A percentile compares a stretch with the other conserved stretches of the same genome.
Conservation (phyloP, 2,329 filamentous ascomycete species). For the Talaromyces sp. region DNA sequence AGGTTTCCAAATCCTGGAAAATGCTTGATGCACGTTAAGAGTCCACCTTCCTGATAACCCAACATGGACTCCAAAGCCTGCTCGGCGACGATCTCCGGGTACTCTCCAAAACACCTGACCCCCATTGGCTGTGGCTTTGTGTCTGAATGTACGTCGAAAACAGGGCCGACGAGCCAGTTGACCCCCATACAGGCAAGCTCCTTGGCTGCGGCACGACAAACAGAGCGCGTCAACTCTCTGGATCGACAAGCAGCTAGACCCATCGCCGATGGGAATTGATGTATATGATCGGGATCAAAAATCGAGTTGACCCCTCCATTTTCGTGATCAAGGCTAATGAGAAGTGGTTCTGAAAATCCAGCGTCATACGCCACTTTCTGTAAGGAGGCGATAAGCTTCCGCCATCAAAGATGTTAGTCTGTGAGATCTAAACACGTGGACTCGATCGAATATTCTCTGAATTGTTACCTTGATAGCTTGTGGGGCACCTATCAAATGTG, state of each 20-base stretch:
- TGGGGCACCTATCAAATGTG: slow-evolving; percentile 6
- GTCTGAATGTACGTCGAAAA: slow-evolving; percentile 17
- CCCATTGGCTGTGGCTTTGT: slow-evolving; percentile 17
- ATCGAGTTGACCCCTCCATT: slow-evolving; percentile 18
- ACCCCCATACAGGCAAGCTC: slow-evolving; percentile 15
- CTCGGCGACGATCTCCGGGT: slow-evolving; percentile 16
- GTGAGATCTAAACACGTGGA: neutral
- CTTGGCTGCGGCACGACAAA: slow-evolving; percentile 14
- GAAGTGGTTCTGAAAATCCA: slow-evolving; percentile 12
- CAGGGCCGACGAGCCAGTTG: slow-evolving; percentile 17
- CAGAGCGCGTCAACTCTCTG: slow-evolving; percentile 7
- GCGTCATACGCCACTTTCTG: slow-evolving; percentile 17
- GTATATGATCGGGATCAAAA: slow-evolving; percentile 14
- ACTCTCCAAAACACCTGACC: slow-evolving; percentile 18
- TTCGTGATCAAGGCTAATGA: slow-evolving; percentile 18
- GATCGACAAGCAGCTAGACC: slow-evolving; percentile 16
- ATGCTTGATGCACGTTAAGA: slow-evolving; percentile 16
- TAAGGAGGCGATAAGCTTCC: slow-evolving; percentile 13
- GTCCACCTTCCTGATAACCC: slow-evolving; percentile 13
- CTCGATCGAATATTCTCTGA: neutral
- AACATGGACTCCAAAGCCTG: slow-evolving; percentile 17
- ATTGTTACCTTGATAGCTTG: slow-evolving; percentile 17
- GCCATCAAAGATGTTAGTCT: neutral
- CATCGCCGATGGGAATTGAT: slow-evolving; percentile 18
- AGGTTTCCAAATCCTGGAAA: slow-evolving; percentile 17